Evolutionary conservation across 192 early-diverging fungal genomes (phyloP).

Genomic region (Coemansia guatemalensis): DNA sequence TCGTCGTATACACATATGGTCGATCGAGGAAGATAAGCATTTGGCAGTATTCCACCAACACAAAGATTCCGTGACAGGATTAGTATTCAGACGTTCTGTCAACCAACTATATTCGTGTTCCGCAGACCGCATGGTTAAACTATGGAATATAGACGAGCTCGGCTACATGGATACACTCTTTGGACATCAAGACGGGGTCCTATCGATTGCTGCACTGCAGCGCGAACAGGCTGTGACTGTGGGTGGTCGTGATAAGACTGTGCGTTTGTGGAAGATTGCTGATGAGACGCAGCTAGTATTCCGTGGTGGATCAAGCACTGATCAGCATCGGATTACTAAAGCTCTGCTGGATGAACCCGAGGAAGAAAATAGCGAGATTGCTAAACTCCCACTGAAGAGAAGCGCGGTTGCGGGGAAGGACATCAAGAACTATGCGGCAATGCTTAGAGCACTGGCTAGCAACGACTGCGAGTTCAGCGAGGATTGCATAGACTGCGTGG

Average conservation of each 20-base stretch:
- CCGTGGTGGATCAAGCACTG: slow-evolving; percentile 66
- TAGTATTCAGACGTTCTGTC: slow-evolving; percentile 80
- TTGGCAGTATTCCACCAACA: slow-evolving; percentile 83
- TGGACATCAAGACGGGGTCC: slow-evolving; percentile 94
- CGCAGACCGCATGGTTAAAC: slow-evolving; percentile 89
- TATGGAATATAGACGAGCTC: slow-evolving; percentile 94
- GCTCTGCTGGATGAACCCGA: background rate
- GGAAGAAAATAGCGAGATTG: background rate
- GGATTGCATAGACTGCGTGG: slow-evolving; percentile 79
- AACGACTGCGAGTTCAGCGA: slow-evolving; percentile 43
- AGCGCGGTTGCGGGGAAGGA: slow-evolving; percentile 1
- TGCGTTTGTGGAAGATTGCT: slow-evolving; percentile 92
- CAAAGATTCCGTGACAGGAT: slow-evolving; percentile 81
- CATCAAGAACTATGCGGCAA: slow-evolving; percentile 7
- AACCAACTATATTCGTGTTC: slow-evolving; percentile 84
- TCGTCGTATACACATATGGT: slow-evolving; percentile 91
- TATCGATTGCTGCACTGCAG: slow-evolving; percentile 76
- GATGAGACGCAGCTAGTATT: slow-evolving; percentile 95
- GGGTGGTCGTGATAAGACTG: slow-evolving; percentile 87
- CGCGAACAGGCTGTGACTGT: slow-evolving; percentile 88
- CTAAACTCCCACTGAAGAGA: slow-evolving; percentile 1
- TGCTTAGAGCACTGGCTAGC: slow-evolving; percentile 22
- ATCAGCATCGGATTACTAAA: slow-evolving; percentile 35
- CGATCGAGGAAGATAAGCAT: slow-evolving; percentile 70
- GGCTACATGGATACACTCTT: slow-evolving; percentile 96